Conservation (phyloP, 805 yeast species). For the Yarrowia osloensis region DNA sequence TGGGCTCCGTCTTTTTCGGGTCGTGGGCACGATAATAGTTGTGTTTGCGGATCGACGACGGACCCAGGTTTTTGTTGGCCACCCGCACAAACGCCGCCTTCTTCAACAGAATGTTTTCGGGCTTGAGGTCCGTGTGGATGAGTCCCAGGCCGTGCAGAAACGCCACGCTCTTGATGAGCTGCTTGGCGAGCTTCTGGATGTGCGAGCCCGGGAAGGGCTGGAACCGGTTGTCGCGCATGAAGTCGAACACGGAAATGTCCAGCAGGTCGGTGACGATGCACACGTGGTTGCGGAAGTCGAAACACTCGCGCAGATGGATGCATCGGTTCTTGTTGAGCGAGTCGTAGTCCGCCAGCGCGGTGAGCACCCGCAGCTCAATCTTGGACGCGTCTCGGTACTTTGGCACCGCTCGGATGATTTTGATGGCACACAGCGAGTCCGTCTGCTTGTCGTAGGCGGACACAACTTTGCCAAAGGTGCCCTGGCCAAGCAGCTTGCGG, state of each 20-base stretch:
- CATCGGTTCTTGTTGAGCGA: slow-evolving; percentile 69
- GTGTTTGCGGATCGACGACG: slow-evolving; percentile 28
- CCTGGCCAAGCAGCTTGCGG: slow-evolving; percentile 75
- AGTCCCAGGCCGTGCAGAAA: slow-evolving; percentile 86
- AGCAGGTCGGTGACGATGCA: slow-evolving; percentile 89
- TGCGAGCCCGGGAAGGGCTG: slow-evolving; percentile 94
- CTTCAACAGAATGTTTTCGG: slow-evolving; percentile 82
- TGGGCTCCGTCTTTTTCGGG: slow-evolving; percentile 39
- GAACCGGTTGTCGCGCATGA: slow-evolving; percentile 78
- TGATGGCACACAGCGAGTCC: slow-evolving; percentile 75
- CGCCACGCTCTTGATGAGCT: slow-evolving; percentile 79
- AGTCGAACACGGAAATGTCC: slow-evolving; percentile 85
- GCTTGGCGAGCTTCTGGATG: slow-evolving; percentile 84
- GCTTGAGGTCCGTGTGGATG: slow-evolving; percentile 95
- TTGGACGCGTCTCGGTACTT: slow-evolving; percentile 95
- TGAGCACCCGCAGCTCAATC: slow-evolving; percentile 81
- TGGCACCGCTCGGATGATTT: slow-evolving; percentile 87
- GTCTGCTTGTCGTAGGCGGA: slow-evolving; percentile 71
- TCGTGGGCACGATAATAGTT: slow-evolving; percentile 26
- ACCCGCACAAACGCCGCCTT: slow-evolving; percentile 52
- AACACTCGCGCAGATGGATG: slow-evolving; percentile 82
- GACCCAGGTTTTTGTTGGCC: slow-evolving; percentile 32
- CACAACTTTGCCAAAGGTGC: slow-evolving; percentile 89
- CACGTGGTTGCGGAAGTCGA: slow-evolving; percentile 90
- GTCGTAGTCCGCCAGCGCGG: slow-evolving; percentile 72